phyloP scores from a whole-genome alignment of 768 basidiomycete genomes.

The Dendrothele bispora region DNA sequence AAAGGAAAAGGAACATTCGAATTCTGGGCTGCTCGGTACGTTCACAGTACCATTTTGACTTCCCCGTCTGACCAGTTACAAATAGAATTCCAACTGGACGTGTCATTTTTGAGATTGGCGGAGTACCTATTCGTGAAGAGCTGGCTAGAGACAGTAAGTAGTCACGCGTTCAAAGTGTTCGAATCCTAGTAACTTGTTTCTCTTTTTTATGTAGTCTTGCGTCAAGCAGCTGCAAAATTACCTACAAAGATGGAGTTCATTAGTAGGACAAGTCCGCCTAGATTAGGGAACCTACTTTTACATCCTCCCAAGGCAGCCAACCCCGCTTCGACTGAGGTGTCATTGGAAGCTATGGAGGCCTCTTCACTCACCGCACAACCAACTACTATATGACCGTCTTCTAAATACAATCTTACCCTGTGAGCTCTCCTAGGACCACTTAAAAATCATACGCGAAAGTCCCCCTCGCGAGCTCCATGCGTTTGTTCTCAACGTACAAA shows the following conservation, averaged over 20 bases:
- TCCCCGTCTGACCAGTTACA: not conserved
- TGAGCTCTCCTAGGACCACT: not conserved
- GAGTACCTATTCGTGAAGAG: slow-evolving; percentile 85
- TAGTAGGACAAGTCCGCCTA: slow-evolving; percentile 61
- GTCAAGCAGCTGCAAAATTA: slow-evolving; percentile 84
- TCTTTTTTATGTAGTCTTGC: slow-evolving; percentile 57
- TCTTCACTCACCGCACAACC: not conserved
- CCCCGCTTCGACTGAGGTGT: slow-evolving; percentile 7
- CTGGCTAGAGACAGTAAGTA: slow-evolving; percentile 84
- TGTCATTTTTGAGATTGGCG: slow-evolving; percentile 93
- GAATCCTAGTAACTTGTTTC: slow-evolving; percentile 4
- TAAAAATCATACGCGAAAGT: not conserved
- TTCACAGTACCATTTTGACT: slow-evolving; percentile 3
- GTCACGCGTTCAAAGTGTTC: not conserved
- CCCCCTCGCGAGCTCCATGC: too few relatives aligned
- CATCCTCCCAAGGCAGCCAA: slow-evolving; percentile 41
- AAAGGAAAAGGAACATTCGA: slow-evolving; percentile 99
- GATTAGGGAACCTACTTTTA: slow-evolving; percentile 68
- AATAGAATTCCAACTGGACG: slow-evolving; percentile 81
- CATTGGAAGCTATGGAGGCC: too few relatives aligned
- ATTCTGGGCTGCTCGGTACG: slow-evolving; percentile 92
- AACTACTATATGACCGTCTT: not conserved
- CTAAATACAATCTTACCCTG: not conserved
- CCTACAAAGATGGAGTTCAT: slow-evolving; percentile 91
- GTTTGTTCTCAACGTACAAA: too few relatives aligned